Percentiles rank a stretch among this genome's conserved stretches.
phyloP scores from a whole-genome alignment of 163 green algal species.

The Coccomyxa subellipsoidea region DNA sequence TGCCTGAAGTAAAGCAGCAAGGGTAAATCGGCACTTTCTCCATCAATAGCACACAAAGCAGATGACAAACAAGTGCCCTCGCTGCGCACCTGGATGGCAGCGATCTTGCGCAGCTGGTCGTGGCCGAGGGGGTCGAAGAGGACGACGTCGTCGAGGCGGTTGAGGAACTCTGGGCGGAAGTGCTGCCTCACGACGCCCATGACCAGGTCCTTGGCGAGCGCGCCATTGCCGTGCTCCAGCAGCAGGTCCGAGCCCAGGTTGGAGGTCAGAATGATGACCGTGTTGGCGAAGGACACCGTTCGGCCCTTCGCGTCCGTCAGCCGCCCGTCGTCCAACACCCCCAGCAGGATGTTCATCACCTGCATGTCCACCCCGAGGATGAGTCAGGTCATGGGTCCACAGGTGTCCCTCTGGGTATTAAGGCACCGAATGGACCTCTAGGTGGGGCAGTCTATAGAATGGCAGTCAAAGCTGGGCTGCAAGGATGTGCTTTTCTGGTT shows the following conservation, averaged over 20 bases:
- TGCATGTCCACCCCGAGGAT: slow-evolving; percentile 2
- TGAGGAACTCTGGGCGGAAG: slow-evolving; percentile 83
- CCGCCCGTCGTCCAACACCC: slow-evolving; percentile 82
- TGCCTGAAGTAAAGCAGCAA: too few species aligned
- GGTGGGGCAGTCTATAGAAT: too few species aligned
- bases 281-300: slow-evolving; percentile 84
- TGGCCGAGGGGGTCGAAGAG: slow-evolving; percentile 74
- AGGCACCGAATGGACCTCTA: too few species aligned
- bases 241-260: slow-evolving; percentile 74
- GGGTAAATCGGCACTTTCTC: too few species aligned
- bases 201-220: slow-evolving; percentile 30
- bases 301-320: slow-evolving; percentile 85
- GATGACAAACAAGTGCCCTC: too few species aligned
- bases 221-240: slow-evolving; percentile 33
- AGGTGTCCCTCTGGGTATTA: too few species aligned
- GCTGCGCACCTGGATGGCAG: slow-evolving; percentile 43
- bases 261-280: slow-evolving; percentile 87
- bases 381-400: neutral
- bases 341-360: slow-evolving; percentile 66
- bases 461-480: too few species aligned
- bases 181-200: slow-evolving; percentile 45
- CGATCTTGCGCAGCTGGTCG: slow-evolving; percentile 57
- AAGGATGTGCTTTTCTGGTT: too few species aligned
- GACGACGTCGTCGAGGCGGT: slow-evolving; percentile 64
- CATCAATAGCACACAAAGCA: too few species aligned